Evolutionary conservation across 2,329 filamentous ascomycete species (phyloP).

Genomic region (Furcasterigmium sp.): DNA sequence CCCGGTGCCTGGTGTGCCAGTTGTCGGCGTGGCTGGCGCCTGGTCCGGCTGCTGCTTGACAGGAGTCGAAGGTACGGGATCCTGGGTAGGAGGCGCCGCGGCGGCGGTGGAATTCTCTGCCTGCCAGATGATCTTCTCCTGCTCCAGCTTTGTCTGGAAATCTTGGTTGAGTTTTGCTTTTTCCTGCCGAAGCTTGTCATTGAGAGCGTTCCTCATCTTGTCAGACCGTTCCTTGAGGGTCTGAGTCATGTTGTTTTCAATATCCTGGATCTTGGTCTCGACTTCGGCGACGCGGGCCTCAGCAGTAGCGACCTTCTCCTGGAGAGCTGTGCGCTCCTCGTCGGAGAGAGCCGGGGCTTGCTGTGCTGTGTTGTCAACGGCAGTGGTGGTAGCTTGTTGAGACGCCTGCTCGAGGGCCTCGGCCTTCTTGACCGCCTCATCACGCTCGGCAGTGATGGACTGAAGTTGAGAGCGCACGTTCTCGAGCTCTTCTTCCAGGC

Average conservation of each 20-base stretch:
- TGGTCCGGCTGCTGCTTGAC: conserved; percentile 27
- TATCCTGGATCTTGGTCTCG: conserved; percentile 57
- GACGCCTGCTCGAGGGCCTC: conserved; percentile 11
- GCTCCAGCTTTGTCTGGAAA: conserved; percentile 53
- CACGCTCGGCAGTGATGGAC: conserved; percentile 56
- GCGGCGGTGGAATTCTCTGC: conserved; percentile 40
- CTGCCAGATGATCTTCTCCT: conserved; percentile 58
- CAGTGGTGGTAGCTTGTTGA: conserved; percentile 11
- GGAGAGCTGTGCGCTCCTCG: conserved; percentile 54
- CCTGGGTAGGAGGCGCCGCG: conserved; percentile 9
- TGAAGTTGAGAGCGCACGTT: conserved; percentile 54
- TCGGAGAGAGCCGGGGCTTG: conserved; percentile 35
- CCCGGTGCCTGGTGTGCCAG: conserved; percentile 19
- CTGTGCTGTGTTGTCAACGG: conserved; percentile 4
- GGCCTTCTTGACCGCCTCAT: conserved; percentile 45
- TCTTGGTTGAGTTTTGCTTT: conserved; percentile 46
- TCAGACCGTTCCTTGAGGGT: conserved; percentile 62
- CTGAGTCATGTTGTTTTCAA: conserved; percentile 56
- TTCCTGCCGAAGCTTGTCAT: conserved; percentile 66
- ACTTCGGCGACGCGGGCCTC: conserved; percentile 59
- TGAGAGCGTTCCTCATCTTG: conserved; percentile 63
- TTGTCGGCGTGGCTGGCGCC: conserved; percentile 28
- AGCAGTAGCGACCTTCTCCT: conserved; percentile 56
- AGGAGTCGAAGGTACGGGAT: conserved; percentile 29
- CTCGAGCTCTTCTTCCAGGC: conserved; percentile 59